Percentiles rank a stretch among this genome's conserved stretches.
Evolutionary conservation across 164 flowering plant genomes (phyloP).

Genomic region (Chimonanthus praecox): DNA sequence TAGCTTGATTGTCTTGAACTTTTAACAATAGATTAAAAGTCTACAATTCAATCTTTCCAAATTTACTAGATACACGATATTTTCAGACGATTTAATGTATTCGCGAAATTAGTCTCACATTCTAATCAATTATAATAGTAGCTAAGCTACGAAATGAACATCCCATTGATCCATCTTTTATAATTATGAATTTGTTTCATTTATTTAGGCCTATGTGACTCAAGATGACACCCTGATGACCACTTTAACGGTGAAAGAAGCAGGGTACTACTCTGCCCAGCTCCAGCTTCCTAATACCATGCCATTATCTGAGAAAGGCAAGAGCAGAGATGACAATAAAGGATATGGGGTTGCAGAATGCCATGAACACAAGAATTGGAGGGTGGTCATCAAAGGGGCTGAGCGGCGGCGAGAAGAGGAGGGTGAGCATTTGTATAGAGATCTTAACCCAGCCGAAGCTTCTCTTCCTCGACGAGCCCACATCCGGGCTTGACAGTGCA

Average conservation of each 20-base stretch:
- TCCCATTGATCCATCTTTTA: not conserved
- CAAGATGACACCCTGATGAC: slow-evolving; percentile 50
- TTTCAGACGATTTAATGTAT: no score
- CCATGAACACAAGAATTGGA: slow-evolving; percentile 48
- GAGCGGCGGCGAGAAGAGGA: slow-evolving; percentile 56
- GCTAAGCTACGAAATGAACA: no score
- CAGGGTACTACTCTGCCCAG: slow-evolving; percentile 53
- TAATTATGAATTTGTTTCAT: not conserved
- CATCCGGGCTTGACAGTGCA: slow-evolving; percentile 66
- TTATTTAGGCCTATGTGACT: slow-evolving; percentile 52
- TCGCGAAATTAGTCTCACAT: no score
- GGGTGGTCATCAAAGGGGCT: slow-evolving; percentile 46
- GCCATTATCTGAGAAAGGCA: slow-evolving; percentile 36
- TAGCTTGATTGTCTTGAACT: no score
- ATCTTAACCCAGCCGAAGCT: slow-evolving; percentile 46
- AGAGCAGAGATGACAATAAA: slow-evolving; percentile 40
- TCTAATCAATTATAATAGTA: no score
- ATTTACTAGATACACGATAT: no score
- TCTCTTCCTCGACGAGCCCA: slow-evolving; percentile 71
- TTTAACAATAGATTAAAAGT: no score
- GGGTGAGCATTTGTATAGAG: slow-evolving; percentile 59
- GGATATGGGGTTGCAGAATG: slow-evolving; percentile 58
- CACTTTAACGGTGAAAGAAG: slow-evolving; percentile 54
- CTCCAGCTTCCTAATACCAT: slow-evolving; percentile 49
- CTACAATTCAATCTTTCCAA: no score